These are phyloP conservation scores for Ilyonectria mors-panacis DNA, from an alignment of 2,329 filamentous ascomycete species.

Conservation along the genomic window DNA sequence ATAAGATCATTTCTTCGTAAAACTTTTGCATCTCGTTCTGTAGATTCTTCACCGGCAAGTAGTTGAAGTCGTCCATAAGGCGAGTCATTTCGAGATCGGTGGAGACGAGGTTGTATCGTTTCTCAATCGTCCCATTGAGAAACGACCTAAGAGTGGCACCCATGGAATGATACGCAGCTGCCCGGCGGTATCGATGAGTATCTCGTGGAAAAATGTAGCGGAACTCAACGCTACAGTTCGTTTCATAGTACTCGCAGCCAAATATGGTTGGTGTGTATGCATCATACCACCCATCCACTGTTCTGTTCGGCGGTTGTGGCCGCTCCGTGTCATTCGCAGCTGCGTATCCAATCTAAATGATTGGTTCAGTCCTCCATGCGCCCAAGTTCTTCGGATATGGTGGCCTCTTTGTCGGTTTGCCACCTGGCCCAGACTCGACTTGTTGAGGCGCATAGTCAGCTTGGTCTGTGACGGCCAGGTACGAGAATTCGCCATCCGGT, in stretches of 20 bases:
- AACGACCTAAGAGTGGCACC: background rate
- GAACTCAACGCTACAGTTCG: conserved; percentile 38
- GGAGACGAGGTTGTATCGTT: conserved; percentile 12
- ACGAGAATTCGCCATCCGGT: conserved; percentile 35
- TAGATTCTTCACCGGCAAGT: conserved; percentile 32
- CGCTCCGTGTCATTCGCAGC: conserved; percentile 31
- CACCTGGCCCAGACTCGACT: conserved; percentile 8
- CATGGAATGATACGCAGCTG: background rate
- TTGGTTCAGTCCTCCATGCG: conserved; percentile 42
- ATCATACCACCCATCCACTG: conserved; percentile 28
- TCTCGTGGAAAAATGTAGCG: conserved; percentile 38
- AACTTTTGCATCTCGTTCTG: conserved; percentile 31
- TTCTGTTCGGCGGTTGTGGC: conserved; percentile 23
- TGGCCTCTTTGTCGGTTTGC: conserved; percentile 27
- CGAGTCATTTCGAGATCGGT: conserved; percentile 33
- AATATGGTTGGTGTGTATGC: conserved; percentile 42
- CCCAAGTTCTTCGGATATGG: conserved; percentile 43
- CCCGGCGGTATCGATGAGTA: conserved; percentile 20
- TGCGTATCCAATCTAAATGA: conserved; percentile 44
- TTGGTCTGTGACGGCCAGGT: conserved; percentile 31
- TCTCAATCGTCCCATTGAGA: background rate
- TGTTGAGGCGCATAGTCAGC: conserved; percentile 43
- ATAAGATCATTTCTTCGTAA: conserved; percentile 43
- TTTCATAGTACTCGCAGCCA: conserved; percentile 43
- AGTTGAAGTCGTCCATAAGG: conserved; percentile 40